phyloP scores from a whole-genome alignment of 2,329 filamentous ascomycete species.

The Fusarium pseudograminearum region DNA sequence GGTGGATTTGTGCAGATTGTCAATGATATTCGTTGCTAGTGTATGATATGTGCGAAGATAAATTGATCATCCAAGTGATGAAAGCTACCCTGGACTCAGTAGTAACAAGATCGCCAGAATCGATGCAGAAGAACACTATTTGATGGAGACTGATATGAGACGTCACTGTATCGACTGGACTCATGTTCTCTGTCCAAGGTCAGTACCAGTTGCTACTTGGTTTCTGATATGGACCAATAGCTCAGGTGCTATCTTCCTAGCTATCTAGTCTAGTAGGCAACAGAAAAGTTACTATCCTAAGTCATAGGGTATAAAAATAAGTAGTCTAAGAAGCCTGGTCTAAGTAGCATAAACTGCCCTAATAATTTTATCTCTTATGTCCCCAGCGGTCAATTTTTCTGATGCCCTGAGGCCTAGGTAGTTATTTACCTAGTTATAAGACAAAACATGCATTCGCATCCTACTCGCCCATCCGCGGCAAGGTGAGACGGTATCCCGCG shows the following conservation, averaged over 20 bases:
- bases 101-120: neutral
- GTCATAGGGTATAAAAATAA: no score
- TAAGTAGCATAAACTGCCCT: no score
- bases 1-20: neutral
- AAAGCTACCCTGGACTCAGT: neutral
- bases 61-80: neutral
- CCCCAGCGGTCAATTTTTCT: no score
- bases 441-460: constrained; percentile 3
- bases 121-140: neutral
- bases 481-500: constrained; percentile 22
- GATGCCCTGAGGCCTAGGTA: no score
- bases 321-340: no score
- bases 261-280: no score
- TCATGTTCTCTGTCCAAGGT: neutral
- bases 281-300: no score
- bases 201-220: neutral
- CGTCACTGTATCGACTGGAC: neutral
- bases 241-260: neutral
- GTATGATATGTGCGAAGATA: neutral
- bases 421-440: neutral
- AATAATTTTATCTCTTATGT: no score
- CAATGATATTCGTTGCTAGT: neutral
- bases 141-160: neutral
- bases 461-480: constrained; percentile 26
- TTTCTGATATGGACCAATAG: neutral